Percentiles rank a stretch among this genome's conserved stretches.
Evolutionary conservation across 805 yeast genomes (phyloP).

Genomic region (Cephaloascus albidus): DNA sequence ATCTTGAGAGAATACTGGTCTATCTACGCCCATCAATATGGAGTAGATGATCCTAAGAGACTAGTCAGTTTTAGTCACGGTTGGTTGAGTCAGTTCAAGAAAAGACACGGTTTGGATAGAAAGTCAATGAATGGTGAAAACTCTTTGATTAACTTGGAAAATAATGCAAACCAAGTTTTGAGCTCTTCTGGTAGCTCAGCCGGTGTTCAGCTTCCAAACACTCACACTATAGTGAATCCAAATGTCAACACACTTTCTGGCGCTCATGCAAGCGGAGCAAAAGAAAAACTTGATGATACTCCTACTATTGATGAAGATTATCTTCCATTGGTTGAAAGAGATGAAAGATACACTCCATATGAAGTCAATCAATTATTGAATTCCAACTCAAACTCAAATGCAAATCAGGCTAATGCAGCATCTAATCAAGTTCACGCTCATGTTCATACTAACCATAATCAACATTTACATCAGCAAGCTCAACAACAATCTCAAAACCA

Average conservation of each 20-base stretch:
- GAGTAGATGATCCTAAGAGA: constrained; percentile 54
- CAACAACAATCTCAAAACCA: not conserved
- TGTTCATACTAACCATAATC: not conserved
- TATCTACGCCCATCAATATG: constrained; percentile 41
- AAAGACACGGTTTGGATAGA: constrained; percentile 40
- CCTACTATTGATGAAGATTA: not conserved
- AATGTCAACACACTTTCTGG: not conserved
- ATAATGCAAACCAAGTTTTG: not conserved
- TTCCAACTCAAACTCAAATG: not conserved
- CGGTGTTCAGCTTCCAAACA: too few relatives aligned
- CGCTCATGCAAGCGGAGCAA: not conserved
- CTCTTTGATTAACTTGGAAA: not conserved
- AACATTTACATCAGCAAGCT: not conserved
- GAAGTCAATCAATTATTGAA: not conserved
- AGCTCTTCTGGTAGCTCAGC: too few relatives aligned
- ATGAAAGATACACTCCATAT: not conserved
- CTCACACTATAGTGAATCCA: too few relatives aligned
- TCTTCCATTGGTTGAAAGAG: not conserved
- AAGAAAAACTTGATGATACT: not conserved
- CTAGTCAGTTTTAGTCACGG: constrained; percentile 49
- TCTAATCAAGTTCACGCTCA: not conserved
- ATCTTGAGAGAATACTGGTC: constrained; percentile 49
- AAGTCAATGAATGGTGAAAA: constrained; percentile 15
- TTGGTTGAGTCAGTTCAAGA: constrained; percentile 54
- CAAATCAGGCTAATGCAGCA: not conserved